Percentiles rank a stretch among this genome's conserved stretches.
Evolutionary conservation across 768 basidiomycete genomes (phyloP).

Genomic region (Hirschioporus abietinus): DNA sequence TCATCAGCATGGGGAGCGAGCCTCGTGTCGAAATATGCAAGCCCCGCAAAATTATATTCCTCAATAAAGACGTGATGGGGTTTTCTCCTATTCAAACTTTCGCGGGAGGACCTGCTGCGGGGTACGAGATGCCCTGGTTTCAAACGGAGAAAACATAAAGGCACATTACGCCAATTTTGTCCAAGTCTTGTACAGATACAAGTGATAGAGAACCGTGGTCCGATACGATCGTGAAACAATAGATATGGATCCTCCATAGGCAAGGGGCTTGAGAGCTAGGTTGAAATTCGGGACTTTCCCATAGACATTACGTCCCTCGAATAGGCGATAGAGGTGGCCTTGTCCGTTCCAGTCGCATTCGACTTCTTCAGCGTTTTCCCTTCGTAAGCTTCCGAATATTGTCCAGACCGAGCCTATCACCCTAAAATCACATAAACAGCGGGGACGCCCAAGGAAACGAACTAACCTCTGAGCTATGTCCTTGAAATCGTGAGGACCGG

Average conservation of each 20-base stretch:
- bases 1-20: neutral
- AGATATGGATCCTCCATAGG: neutral
- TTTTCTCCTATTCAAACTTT: neutral
- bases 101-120: neutral
- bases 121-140: neutral
- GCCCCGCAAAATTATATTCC: neutral
- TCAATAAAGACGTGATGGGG: neutral
- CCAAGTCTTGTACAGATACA: neutral
- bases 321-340: neutral
- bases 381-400: neutral
- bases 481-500: neutral
- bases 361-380: neutral
- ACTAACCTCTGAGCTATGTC: neutral
- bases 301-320: neutral
- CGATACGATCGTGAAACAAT: neutral
- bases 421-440: neutral
- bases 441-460: neutral
- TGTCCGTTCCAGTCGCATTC: neutral
- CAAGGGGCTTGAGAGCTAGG: neutral
- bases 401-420: neutral
- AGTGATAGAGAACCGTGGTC: neutral
- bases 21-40: neutral
- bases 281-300: neutral
- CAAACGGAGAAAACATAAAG: neutral
- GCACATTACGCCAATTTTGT: neutral